These are phyloP conservation scores for Porpolomopsis calyptriformis DNA, from an alignment of 768 basidiomycete species.

Conservation along the genomic window DNA sequence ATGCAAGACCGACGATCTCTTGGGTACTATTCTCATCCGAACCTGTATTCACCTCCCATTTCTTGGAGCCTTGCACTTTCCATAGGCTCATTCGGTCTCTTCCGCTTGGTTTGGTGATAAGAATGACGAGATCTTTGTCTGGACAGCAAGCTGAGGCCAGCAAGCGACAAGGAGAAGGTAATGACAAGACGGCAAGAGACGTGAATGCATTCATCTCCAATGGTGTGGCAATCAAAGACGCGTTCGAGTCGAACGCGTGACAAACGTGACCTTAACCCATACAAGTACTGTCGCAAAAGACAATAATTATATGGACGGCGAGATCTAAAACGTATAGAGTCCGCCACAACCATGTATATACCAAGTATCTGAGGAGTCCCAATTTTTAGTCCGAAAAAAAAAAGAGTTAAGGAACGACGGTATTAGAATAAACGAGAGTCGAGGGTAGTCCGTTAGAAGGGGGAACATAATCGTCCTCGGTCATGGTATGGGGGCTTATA, in stretches of 20 bases:
- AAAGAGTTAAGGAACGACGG: too few species aligned
- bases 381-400: background rate
- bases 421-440: too few species aligned
- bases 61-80: conserved; percentile 70
- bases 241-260: background rate
- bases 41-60: conserved; percentile 71
- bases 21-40: conserved; percentile 32
- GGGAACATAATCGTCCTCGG: background rate
- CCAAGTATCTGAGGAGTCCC: background rate
- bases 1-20: conserved; percentile 51
- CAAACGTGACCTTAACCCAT: background rate
- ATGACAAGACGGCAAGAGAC: conserved; percentile 43
- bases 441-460: background rate
- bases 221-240: too few species aligned
- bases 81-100: conserved; percentile 66
- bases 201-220: conserved; percentile 43
- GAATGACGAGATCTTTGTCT: conserved; percentile 69
- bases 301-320: too few species aligned
- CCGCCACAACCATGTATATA: background rate
- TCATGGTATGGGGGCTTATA: conserved; percentile 17
- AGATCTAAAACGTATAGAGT: too few species aligned
- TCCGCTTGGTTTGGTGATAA: conserved; percentile 57
- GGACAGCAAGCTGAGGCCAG: conserved; percentile 65
- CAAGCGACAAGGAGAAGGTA: conserved; percentile 49
- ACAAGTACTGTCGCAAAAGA: too few species aligned